Conservation (phyloP, 2,329 filamentous ascomycete species). For the Aureobasidium sp. region DNA sequence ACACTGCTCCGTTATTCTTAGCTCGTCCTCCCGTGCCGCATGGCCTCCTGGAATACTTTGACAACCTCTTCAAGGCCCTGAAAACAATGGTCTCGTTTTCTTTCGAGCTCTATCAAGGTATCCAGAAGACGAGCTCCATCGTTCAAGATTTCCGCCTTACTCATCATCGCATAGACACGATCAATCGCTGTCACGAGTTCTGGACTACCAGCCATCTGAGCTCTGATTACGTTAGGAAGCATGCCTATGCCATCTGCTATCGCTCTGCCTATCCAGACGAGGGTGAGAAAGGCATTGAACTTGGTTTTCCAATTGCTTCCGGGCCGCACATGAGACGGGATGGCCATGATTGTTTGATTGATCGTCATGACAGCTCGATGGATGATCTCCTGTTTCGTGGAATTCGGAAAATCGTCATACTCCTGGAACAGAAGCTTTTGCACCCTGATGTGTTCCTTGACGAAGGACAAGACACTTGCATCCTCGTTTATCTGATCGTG, state of each 20-base stretch:
- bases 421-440: background rate
- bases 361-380: background rate
- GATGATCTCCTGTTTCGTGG: background rate
- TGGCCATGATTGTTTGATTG: background rate
- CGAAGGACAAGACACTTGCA: background rate
- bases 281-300: background rate
- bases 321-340: background rate
- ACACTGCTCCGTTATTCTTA: background rate
- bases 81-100: background rate
- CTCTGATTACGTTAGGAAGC: background rate
- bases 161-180: background rate
- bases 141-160: background rate
- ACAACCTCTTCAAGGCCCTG: background rate
- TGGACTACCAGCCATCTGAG: background rate
- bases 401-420: background rate
- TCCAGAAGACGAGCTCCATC: background rate
- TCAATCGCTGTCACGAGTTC: background rate
- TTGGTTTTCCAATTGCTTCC: background rate
- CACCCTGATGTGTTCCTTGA: background rate
- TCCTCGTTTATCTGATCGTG: background rate
- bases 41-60: background rate
- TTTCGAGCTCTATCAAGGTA: background rate
- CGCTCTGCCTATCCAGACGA: background rate
- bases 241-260: background rate
- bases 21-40: background rate